Conservation (phyloP, 73 alveolate genomes). For the Paramecium pentaurelia region DNA sequence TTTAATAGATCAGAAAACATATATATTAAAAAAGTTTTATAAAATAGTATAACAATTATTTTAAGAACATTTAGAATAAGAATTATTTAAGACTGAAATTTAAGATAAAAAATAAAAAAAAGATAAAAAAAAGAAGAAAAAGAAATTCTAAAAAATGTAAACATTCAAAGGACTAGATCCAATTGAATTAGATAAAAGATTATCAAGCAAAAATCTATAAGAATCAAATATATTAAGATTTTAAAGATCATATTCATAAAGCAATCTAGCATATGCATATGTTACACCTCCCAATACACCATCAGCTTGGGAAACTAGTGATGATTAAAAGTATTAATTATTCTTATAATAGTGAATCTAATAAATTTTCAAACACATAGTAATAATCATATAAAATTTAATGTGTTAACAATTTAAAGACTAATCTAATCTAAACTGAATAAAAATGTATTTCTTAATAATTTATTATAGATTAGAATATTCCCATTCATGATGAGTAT, state of each 20-base stretch:
- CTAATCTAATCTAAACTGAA: not conserved
- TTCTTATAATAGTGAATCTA: not conserved
- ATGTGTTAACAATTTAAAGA: not conserved
- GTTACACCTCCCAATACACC: not conserved
- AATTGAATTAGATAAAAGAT: not conserved
- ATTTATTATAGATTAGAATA: not conserved
- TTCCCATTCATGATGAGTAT: not conserved
- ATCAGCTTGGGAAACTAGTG: not conserved
- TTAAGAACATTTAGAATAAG: not conserved
- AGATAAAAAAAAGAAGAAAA: slow-evolving; percentile 7
- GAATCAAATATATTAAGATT: not conserved
- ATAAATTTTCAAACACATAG: not conserved
- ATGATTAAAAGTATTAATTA: not conserved
- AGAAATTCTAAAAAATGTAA: not conserved
- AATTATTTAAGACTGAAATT: not conserved
- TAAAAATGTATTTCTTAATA: not conserved
- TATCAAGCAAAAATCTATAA: not conserved
- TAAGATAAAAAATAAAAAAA: not conserved
- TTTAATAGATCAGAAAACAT: not conserved
- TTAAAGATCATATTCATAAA: not conserved
- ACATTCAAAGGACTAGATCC: not conserved
- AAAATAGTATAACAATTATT: not conserved
- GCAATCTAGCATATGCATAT: not conserved
- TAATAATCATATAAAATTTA: not conserved
- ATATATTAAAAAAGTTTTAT: not conserved